Base-by-base conservation (phyloP, 2,329 filamentous ascomycete species). In the Alternaria infectoria region DNA sequence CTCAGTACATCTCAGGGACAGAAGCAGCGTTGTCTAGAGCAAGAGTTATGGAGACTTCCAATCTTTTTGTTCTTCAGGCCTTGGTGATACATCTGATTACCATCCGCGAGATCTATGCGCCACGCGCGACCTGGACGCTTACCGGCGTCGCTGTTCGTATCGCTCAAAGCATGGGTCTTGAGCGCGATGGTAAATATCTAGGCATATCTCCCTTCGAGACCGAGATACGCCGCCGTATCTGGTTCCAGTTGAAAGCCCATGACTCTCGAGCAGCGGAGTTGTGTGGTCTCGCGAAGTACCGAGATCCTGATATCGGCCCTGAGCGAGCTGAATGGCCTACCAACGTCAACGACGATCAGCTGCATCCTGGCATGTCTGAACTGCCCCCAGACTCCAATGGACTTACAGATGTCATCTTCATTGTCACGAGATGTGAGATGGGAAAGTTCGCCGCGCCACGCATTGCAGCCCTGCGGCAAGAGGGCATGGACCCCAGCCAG, bases 91-190 rank as follows among this genome's bases (percentile, higher is more conserved):
- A 88, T 70, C 15, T 79, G 88, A 15, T 90, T 87, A 71, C 74
- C 89, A 23, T 85, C 86, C 51, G 82, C 83, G 79, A 79, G 80
- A 69, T 83, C 85, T 13, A 81, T 83, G 6, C 82, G 81, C 61
- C 80, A 74, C 70, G 79, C 80, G 64, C 80, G 78, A 83, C 86
- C 8, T 90, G 88, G 87, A 86, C 87, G 40, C 79, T 91, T 69
- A 88, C 86, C 0, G 88, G 88, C 0, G 82, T 90, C 2, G 83
- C 85, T 6, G 81, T 87, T 17, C 84, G 87, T 10, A 84, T 89
- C 52, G 86, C 83, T 4, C 86, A 87, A 65, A 83, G 84, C 3
- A 83, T 89, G 70, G 87, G 87, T 3, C 78, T 89, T 3, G 87
- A 89, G 66, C 82, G 86, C 6, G 88, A 90, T 85, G 68, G 83